Conservation (phyloP, 768 basidiomycete species). For the Pleurotus tuber-regium region DNA sequence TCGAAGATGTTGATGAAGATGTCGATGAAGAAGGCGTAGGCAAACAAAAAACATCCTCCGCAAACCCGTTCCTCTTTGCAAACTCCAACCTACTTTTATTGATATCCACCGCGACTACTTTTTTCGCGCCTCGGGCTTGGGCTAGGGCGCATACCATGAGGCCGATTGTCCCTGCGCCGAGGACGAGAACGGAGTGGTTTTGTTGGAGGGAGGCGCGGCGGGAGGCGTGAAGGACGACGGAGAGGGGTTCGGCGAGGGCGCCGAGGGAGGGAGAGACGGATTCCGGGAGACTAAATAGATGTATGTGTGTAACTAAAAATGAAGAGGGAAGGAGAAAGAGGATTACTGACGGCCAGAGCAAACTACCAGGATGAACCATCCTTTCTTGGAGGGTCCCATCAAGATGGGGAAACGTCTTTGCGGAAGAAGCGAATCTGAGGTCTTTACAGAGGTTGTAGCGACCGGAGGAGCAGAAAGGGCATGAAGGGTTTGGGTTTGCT, state of each 20-base stretch:
- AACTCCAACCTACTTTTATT: slow-evolving; percentile 80
- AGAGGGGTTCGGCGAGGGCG: slow-evolving; percentile 91
- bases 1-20: slow-evolving; percentile 42
- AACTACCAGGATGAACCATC: slow-evolving; percentile 82
- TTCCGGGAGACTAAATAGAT: slow-evolving; percentile 61
- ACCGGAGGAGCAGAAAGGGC: slow-evolving; percentile 65
- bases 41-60: slow-evolving; percentile 66
- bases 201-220: slow-evolving; percentile 28
- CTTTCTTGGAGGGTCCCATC: slow-evolving; percentile 88
- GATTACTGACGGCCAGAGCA: slow-evolving; percentile 3
- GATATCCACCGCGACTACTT: slow-evolving; percentile 81
- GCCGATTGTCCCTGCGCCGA: slow-evolving; percentile 93
- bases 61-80: slow-evolving; percentile 73
- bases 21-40: slow-evolving; percentile 36
- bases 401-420: slow-evolving; percentile 88
- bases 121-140: slow-evolving; percentile 63
- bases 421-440: slow-evolving; percentile 88
- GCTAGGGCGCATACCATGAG: slow-evolving; percentile 85
- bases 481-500: slow-evolving; percentile 20
- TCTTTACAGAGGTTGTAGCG: slow-evolving; percentile 92
- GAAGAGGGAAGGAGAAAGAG: slow-evolving; percentile 2
- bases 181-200: slow-evolving; percentile 89
- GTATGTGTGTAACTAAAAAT: slow-evolving; percentile 1
- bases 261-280: slow-evolving; percentile 75
- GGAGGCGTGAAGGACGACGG: slow-evolving; percentile 43